Evolutionary conservation across 306 rosid species (phyloP).

Genomic region (Vigna angularis): DNA sequence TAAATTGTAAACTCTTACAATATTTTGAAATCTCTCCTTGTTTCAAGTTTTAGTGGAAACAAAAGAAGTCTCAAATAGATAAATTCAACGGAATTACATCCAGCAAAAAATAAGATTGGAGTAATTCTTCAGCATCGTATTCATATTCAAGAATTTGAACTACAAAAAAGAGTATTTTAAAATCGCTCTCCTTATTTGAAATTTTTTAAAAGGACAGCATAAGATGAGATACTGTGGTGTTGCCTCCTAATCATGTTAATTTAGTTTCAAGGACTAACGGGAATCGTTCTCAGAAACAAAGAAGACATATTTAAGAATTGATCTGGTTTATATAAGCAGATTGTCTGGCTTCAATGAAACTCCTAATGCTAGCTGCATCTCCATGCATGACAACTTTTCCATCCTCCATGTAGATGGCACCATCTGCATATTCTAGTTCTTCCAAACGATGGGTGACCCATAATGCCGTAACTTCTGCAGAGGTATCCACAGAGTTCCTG

Average conservation of each 20-base stretch:
- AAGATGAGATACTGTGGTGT: constrained; percentile 14
- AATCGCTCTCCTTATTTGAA: background rate
- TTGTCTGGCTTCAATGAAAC: constrained; percentile 69
- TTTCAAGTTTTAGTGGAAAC: background rate
- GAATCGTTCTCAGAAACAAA: background rate
- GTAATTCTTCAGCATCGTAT: background rate
- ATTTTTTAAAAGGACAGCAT: background rate
- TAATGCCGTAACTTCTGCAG: constrained; percentile 76
- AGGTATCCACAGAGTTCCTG: constrained; percentile 63
- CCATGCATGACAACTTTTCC: constrained; percentile 75
- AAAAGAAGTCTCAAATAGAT: background rate
- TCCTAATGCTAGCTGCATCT: constrained; percentile 56
- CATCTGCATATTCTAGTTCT: constrained; percentile 85
- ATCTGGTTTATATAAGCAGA: constrained; percentile 70
- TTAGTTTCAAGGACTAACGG: constrained; percentile 10
- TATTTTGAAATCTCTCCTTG: background rate
- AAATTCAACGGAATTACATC: background rate
- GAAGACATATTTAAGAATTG: constrained; percentile 45
- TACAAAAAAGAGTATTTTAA: background rate
- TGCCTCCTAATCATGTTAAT: constrained; percentile 20
- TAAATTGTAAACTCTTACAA: background rate
- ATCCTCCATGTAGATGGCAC: constrained; percentile 88
- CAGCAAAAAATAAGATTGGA: background rate
- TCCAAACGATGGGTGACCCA: constrained; percentile 95
- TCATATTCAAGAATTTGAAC: background rate